Percentiles rank a stretch among this genome's conserved stretches.
Conservation (phyloP, 2,329 filamentous ascomycete species). For the Calonectria hawksworthii region DNA sequence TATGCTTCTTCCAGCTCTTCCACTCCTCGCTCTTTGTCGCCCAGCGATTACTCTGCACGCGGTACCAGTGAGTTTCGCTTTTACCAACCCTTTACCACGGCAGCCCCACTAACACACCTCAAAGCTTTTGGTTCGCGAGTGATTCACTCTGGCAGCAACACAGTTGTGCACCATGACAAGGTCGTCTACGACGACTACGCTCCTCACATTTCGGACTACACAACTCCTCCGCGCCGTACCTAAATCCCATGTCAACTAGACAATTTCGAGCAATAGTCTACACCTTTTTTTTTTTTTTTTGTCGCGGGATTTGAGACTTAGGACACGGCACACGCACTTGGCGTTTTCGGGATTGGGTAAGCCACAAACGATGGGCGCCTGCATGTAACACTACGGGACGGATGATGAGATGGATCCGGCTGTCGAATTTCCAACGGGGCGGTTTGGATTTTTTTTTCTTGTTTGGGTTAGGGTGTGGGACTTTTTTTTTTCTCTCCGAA, state of each 20-base stretch:
- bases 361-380: constrained; percentile 26
- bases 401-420: constrained; percentile 23
- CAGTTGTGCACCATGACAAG: constrained; percentile 52
- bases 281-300: not conserved
- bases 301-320: constrained; percentile 30
- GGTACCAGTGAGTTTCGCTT: constrained; percentile 47
- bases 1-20: constrained; percentile 43
- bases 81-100: constrained; percentile 11
- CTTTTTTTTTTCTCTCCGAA: not conserved
- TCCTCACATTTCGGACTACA: constrained; percentile 47
- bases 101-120: constrained; percentile 40
- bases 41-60: constrained; percentile 50
- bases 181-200: constrained; percentile 47
- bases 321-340: constrained; percentile 33
- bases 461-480: constrained; percentile 21
- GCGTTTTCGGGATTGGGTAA: constrained; percentile 39
- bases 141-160: constrained; percentile 39
- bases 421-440: constrained; percentile 25
- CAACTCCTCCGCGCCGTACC: not conserved
- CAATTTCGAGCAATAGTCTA: not conserved
- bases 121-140: constrained; percentile 45
- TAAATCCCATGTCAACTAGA: not conserved
- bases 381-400: constrained; percentile 38
- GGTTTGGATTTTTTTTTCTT: constrained; percentile 8
- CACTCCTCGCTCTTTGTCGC: constrained; percentile 46